Evolutionary conservation across 208 protist genomes (phyloP), one percentile per base, ranked within the genome.

Genomic region (Acanthamoeba culbertsoni): DNA sequence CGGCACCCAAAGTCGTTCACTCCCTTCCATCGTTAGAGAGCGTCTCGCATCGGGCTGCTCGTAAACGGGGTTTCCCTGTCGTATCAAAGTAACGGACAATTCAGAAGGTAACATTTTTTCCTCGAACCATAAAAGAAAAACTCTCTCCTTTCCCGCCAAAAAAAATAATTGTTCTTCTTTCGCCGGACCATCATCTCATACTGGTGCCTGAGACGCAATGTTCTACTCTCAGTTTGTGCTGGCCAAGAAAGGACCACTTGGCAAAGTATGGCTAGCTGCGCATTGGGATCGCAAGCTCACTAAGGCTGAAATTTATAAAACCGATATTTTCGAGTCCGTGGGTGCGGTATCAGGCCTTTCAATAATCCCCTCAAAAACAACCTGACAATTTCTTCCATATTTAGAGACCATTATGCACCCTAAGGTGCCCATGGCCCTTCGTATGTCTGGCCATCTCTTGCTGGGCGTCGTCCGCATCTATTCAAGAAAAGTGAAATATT

Each of bases 391-490:
- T 37, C 33, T 37, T 77, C 40, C 28, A 46, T 45, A 65, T 86
- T 90, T 79, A 92, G 86, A 92, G 10, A 77, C 63, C 0, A 99
- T 99, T 96, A 97, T 99, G 51, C 95, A 98, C 48, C 98, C 98
- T 23, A 96, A 97, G 46, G 98, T 99, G 51, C 98, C 98, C 6
- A 98, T 99, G 94, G 98, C 99, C 28, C 96, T 99, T 53, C 98
- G 99, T 92, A 99, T 98, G 45, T 98, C 97, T 37, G 98, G 98
- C 68, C 98, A 99, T 96, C 93, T 99, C 31, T 95, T 99, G 28
- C 97, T 99, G 77, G 99, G 99, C 93, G 98, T 99, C 18, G 98
- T 99, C n/a, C 97, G 98, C 89, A 99, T 99, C 91, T 99, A 99
- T 91, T 97, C 97, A 4, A 94, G 98, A 31, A 99, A 99, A 93